Percentiles rank a stretch among this genome's conserved stretches.
phyloP scores from a whole-genome alignment of 169 alveolate species.

The Neospora caninum region DNA sequence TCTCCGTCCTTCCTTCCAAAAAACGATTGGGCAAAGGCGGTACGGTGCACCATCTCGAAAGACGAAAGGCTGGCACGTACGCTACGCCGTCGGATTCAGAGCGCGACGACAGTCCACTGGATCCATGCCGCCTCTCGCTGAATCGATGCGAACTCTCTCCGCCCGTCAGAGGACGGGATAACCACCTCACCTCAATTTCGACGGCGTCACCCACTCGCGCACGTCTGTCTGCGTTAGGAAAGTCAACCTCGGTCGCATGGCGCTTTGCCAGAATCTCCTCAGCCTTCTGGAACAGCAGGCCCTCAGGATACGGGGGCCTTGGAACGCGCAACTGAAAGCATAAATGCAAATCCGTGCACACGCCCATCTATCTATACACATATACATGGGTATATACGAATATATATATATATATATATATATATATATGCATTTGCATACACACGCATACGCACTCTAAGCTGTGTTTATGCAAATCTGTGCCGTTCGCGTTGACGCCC shows the following conservation, averaged over 20 bases:
- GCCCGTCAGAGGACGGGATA: neutral
- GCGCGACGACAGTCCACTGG: too few species aligned
- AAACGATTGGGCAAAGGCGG: too few species aligned
- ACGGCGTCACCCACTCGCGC: slow-evolving; percentile 43
- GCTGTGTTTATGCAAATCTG: too few species aligned
- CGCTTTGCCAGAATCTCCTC: slow-evolving; percentile 15
- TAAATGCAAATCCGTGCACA: neutral
- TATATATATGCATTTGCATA: too few species aligned
- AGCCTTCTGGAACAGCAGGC: slow-evolving; percentile 35
- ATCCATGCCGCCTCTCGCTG: too few species aligned
- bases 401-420: neutral
- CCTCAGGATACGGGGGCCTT: slow-evolving; percentile 22
- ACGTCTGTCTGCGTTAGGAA: neutral
- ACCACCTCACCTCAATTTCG: neutral
- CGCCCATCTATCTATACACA: neutral
- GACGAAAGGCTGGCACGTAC: too few species aligned
- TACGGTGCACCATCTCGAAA: too few species aligned
- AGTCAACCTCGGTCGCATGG: neutral
- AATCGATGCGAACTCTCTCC: neutral
- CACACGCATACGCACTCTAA: too few species aligned
- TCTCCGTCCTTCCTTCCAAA: too few species aligned
- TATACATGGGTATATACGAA: neutral
- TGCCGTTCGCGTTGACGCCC: too few species aligned
- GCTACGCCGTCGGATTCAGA: too few species aligned
- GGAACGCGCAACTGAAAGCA: neutral